Conservation (phyloP, 768 basidiomycete genomes). For the Leccinum fibrillosum region DNA sequence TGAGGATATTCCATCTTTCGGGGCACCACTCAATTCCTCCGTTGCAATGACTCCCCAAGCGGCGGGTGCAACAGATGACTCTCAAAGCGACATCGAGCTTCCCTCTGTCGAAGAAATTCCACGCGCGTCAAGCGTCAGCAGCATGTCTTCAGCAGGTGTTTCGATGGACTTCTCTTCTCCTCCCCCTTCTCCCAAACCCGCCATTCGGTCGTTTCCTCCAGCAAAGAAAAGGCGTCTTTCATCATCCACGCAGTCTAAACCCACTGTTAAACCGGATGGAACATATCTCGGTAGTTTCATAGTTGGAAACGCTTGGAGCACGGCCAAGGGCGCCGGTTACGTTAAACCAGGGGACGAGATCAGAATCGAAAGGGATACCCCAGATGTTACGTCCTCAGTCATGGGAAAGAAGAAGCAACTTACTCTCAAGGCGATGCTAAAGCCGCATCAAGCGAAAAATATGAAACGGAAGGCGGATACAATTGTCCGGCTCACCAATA, state of each 20-base stretch:
- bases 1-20: conserved; percentile 30
- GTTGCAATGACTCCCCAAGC: conserved; percentile 24
- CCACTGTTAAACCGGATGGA: conserved; percentile 23
- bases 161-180: conserved; percentile 29
- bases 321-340: conserved; percentile 69
- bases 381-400: conserved; percentile 25
- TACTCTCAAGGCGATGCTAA: conserved; percentile 64
- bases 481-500: conserved; percentile 66
- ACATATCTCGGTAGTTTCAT: conserved; percentile 66
- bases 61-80: conserved; percentile 32
- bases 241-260: conserved; percentile 14
- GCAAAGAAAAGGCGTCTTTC: conserved; percentile 54
- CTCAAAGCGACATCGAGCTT: conserved; percentile 34
- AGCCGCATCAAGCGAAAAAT: conserved; percentile 46
- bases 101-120: conserved; percentile 32
- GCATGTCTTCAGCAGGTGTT: conserved; percentile 30
- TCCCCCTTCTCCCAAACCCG: conserved; percentile 11
- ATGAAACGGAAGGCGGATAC: conserved; percentile 54
- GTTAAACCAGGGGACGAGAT: conserved; percentile 62
- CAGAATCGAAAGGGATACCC: conserved; percentile 52
- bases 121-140: conserved; percentile 41
- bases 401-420: conserved; percentile 58
- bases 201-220: conserved; percentile 31
- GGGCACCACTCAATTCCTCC: not conserved
- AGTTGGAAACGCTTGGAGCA: conserved; percentile 76